These are phyloP conservation scores for Pholiota microspora DNA, from an alignment of 768 basidiomycete species.

Conservation along the genomic window DNA sequence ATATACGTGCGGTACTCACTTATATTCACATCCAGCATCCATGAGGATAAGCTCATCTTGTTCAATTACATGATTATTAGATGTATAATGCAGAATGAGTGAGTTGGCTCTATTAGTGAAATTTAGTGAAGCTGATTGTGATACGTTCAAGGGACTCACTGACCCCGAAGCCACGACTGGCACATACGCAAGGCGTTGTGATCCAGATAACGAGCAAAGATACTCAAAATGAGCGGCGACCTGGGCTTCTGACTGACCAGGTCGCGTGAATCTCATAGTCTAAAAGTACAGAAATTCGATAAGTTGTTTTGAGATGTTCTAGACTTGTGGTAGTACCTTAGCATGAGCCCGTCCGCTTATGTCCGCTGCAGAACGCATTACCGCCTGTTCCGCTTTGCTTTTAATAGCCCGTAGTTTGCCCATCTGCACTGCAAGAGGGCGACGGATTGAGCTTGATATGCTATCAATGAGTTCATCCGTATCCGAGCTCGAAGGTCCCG, in stretches of 20 bases:
- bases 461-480: constrained; percentile 55
- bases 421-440: constrained; percentile 64
- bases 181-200: constrained; percentile 92
- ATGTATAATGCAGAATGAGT: constrained; percentile 91
- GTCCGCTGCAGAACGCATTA: constrained; percentile 85
- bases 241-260: constrained; percentile 39
- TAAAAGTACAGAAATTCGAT: no score
- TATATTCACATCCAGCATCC: constrained; percentile 92
- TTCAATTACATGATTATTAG: constrained; percentile 77
- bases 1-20: constrained; percentile 39
- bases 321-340: constrained; percentile 51
- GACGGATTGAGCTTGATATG: constrained; percentile 42
- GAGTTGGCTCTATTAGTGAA: constrained; percentile 65
- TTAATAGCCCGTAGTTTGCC: constrained; percentile 76
- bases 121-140: neutral
- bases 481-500: constrained; percentile 37
- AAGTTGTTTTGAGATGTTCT: no score
- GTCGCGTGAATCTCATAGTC: constrained; percentile 79
- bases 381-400: constrained; percentile 67
- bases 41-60: constrained; percentile 78
- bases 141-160: constrained; percentile 15
- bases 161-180: constrained; percentile 97
- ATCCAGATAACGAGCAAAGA: constrained; percentile 71
- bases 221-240: constrained; percentile 87
- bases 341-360: constrained; percentile 86